A percentile compares a stretch with the other conserved stretches of the same genome.
Conservation (phyloP, 2,329 filamentous ascomycete genomes). For the Cladosporium colombiae region DNA sequence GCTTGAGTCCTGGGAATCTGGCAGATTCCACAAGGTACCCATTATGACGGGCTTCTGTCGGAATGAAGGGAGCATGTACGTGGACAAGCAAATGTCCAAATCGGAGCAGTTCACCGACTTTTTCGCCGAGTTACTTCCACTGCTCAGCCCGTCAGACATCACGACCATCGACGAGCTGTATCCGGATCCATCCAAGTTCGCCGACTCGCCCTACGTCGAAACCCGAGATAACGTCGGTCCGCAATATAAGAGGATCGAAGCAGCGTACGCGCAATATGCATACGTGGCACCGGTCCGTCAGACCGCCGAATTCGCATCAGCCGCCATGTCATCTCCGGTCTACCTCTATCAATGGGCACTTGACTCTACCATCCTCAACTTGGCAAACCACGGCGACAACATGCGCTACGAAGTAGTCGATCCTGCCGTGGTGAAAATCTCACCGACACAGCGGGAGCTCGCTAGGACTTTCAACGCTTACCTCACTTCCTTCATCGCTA, state of each 20-base stretch:
- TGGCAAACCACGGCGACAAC: conserved; percentile 40
- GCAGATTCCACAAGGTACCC: conserved; percentile 57
- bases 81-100: conserved; percentile 52
- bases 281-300: conserved; percentile 66
- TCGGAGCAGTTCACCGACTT: conserved; percentile 59
- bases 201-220: conserved; percentile 45
- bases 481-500: conserved; percentile 37
- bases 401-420: conserved; percentile 39
- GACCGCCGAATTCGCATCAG: conserved; percentile 51
- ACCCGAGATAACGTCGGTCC: conserved; percentile 47
- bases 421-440: conserved; percentile 27
- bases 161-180: conserved; percentile 61
- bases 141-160: conserved; percentile 55
- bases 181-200: conserved; percentile 55
- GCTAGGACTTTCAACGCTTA: conserved; percentile 37
- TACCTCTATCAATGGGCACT: conserved; percentile 64
- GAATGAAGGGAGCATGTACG: conserved; percentile 68
- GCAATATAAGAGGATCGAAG: conserved; percentile 60
- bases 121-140: conserved; percentile 63
- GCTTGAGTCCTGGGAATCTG: conserved; percentile 58
- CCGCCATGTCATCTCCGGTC: conserved; percentile 39
- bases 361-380: conserved; percentile 40
- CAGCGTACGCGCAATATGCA: conserved; percentile 64
- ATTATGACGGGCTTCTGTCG: conserved; percentile 71
- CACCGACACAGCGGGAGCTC: conserved; percentile 34